A percentile compares a stretch with the other conserved stretches of the same genome.
Evolutionary conservation across 2,329 filamentous ascomycete species (phyloP).

Genomic region (Diaporthe destruens): DNA sequence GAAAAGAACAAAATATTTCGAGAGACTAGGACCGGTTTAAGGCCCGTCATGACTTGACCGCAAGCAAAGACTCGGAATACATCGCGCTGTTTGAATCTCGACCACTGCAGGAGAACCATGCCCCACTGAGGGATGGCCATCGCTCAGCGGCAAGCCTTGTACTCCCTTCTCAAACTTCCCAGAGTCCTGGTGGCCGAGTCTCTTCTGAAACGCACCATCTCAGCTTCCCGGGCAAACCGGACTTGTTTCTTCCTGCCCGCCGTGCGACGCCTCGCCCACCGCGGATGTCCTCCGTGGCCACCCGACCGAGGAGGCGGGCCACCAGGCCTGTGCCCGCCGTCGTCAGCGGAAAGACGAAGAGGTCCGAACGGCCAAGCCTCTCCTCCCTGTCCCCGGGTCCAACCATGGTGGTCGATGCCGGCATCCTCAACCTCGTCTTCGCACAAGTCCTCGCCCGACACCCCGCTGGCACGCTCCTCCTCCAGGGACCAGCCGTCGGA

Average conservation of each 20-base stretch:
- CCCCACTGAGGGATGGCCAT: not conserved
- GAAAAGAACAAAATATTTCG: not conserved
- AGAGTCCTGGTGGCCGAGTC: constrained; percentile 17
- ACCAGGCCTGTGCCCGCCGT: not conserved
- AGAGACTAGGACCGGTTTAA: not conserved
- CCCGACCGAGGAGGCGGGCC: not conserved
- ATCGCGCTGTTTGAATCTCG: not conserved
- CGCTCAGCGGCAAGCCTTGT: not conserved
- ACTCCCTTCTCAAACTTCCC: not conserved
- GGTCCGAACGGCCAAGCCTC: not conserved
- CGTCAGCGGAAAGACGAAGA: not conserved
- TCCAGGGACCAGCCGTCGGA: too few relatives aligned
- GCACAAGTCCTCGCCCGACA: not conserved
- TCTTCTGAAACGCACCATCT: constrained; percentile 14
- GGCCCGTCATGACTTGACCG: not conserved
- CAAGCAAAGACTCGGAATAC: not conserved
- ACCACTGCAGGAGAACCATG: not conserved
- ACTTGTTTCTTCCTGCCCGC: constrained; percentile 18
- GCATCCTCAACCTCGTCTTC: not conserved
- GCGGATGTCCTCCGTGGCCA: not conserved
- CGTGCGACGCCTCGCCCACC: not conserved
- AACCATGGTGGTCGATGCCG: too few relatives aligned
- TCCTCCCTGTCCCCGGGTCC: too few relatives aligned
- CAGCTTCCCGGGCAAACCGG: not conserved
- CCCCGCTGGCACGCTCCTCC: too few relatives aligned